phyloP scores from a whole-genome alignment of 805 yeast species.

The Candida succiphila region DNA sequence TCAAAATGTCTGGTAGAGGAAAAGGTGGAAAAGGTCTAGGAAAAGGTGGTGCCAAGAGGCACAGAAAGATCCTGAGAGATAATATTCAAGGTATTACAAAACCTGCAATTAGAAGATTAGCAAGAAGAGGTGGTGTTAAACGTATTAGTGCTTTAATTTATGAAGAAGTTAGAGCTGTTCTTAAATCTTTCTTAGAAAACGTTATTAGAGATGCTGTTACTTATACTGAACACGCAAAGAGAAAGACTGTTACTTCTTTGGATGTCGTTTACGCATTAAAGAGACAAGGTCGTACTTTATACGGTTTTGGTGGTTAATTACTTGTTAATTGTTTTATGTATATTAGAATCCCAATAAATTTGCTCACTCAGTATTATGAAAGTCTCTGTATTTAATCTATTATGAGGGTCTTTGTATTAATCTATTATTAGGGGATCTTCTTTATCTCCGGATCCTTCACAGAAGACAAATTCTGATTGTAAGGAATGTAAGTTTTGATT shows the following conservation, averaged over 20 bases:
- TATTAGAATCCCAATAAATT: no score
- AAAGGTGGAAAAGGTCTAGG: conserved; percentile 99
- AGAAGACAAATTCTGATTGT: conserved; percentile 11
- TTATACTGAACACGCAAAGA: conserved; percentile 99
- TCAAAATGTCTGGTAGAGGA: conserved; percentile 95
- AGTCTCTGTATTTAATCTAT: no score
- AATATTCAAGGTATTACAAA: conserved; percentile 99
- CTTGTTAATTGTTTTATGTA: neutral
- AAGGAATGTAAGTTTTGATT: no score
- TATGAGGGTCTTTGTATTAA: no score
- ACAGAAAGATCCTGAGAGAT: conserved; percentile 98
- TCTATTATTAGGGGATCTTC: conserved; percentile 24
- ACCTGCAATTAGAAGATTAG: conserved; percentile 99
- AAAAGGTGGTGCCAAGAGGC: conserved; percentile 99
- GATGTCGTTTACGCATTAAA: conserved; percentile 98
- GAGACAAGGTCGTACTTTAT: conserved; percentile 99
- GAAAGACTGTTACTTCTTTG: conserved; percentile 98
- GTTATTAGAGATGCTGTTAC: conserved; percentile 99
- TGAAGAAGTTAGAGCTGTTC: conserved; percentile 97
- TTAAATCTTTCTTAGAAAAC: conserved; percentile 91
- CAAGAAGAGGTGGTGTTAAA: conserved; percentile 99
- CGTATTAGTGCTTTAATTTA: conserved; percentile 98
- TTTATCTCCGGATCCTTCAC: conserved; percentile 20
- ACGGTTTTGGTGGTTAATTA: conserved; percentile 98
- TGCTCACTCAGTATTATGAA: no score